phyloP scores from a whole-genome alignment of 345 rosid genomes.

The Theobroma cacao region DNA sequence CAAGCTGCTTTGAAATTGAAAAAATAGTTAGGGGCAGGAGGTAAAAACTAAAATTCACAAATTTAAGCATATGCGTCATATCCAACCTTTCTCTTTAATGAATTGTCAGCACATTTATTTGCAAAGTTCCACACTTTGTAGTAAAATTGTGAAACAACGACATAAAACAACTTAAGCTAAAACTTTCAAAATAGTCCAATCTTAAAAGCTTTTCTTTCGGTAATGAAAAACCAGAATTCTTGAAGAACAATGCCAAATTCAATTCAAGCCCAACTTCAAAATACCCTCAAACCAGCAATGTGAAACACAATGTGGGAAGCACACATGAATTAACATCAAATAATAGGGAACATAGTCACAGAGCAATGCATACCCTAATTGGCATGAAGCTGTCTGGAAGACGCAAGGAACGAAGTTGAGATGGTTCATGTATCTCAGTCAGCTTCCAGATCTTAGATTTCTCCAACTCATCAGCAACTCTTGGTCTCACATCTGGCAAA shows the following conservation, averaged over 20 bases:
- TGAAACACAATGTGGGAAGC: not conserved
- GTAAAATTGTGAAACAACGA: not conserved
- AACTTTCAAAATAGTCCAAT: not conserved
- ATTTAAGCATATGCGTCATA: not conserved
- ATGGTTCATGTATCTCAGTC: slow-evolving; percentile 52
- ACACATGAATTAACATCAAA: not conserved
- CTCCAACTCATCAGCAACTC: slow-evolving; percentile 52
- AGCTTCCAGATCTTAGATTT: slow-evolving; percentile 70
- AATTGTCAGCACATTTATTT: not conserved
- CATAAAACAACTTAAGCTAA: not conserved
- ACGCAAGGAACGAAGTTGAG: slow-evolving; percentile 56
- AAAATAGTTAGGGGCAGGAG: not conserved
- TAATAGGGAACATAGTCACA: not conserved
- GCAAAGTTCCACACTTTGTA: not conserved
- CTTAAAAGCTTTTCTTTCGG: not conserved
- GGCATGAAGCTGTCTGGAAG: slow-evolving; percentile 56
- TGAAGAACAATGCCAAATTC: not conserved
- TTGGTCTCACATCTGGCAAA: slow-evolving; percentile 54
- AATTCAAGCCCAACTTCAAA: not conserved
- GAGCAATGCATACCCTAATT: slow-evolving; percentile 39
- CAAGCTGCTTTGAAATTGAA: slow-evolving; percentile 42
- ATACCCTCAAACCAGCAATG: not conserved
- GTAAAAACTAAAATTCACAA: not conserved
- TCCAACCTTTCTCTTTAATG: not conserved
- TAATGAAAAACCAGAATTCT: not conserved